Evolutionary conservation across 2,329 filamentous ascomycete genomes (phyloP), one percentile per base, ranked within the genome.

Genomic region (Alternaria incomplexa): DNA sequence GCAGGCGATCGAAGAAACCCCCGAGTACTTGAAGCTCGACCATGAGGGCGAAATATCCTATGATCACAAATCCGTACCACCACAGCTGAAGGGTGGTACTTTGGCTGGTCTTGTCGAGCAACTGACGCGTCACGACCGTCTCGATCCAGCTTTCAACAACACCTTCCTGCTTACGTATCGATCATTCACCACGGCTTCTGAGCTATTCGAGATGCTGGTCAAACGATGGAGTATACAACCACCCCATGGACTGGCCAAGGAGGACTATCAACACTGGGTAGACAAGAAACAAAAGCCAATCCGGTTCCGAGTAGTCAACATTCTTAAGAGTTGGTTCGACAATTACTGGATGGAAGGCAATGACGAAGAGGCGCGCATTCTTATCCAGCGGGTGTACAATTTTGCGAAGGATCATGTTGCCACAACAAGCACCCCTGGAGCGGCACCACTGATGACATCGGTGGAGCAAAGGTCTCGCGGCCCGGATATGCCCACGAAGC

Each of bases 261-360:
- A 87, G 43, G 93, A 98, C 68, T 93, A 92, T 72, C 92, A 97
- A 58, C 85, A 88, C 28, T 99, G 96, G 96, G 89, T 92, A 36
- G 93, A 97, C 77, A 90, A 90, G 77, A 99, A 99, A 82, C 96
- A 98, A 79, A 97, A 96, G 77, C 91, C 93, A 6, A 97, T 98
- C 64, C 89, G 96, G 36, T 97, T 99, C 83, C 90, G 96, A 45
- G 94, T 99, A 3, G 93, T 99, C 68, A 99, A 98, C 75, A 98
- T 97, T 67, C 83, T 99, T 51, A 98, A 98, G 85, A 96, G 89
- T 81, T 99, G 96, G 96, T 96, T 99, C 71, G 96, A 98, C 77
- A 94, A 91, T 72, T 98, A 96, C 80, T 99, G 96, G 96, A 97
- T 98, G 93, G 96, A 99, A 77, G 92, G 93, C 52, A 90, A 91